A percentile compares a stretch with the other conserved stretches of the same genome.
phyloP scores from a whole-genome alignment of 1,284 basidiomycete species.

The Microbotryomycetes sp. region DNA sequence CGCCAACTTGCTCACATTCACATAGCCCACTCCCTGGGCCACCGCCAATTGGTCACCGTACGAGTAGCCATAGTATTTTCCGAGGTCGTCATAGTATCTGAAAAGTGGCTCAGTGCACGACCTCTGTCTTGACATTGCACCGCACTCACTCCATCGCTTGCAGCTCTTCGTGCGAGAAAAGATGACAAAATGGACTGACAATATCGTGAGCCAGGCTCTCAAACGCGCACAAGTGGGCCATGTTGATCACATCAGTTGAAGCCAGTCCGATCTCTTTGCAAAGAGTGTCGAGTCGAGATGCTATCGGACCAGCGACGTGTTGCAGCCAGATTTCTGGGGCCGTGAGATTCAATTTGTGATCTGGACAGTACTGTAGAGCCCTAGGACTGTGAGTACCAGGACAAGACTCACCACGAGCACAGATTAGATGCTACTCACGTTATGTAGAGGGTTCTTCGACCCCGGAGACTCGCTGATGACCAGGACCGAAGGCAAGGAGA shows the following conservation, averaged over 20 bases:
- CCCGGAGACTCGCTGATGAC: neutral
- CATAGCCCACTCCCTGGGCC: neutral
- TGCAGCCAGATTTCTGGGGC: slow-evolving; percentile 8
- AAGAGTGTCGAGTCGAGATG: neutral
- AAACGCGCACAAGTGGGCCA: slow-evolving; percentile 71
- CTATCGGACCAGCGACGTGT: slow-evolving; percentile 1
- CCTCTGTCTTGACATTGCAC: neutral
- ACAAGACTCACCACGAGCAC: no score
- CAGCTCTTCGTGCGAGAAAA: slow-evolving; percentile 59
- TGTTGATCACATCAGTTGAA: slow-evolving; percentile 52
- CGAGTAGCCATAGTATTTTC: slow-evolving; percentile 59
- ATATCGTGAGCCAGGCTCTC: slow-evolving; percentile 45
- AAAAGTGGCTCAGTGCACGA: neutral
- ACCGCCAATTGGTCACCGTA: slow-evolving; percentile 22
- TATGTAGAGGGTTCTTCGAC: neutral
- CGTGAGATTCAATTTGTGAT: neutral
- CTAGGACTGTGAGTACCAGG: no score
- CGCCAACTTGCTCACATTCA: neutral
- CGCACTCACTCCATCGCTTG: slow-evolving; percentile 49
- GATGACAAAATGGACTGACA: slow-evolving; percentile 61
- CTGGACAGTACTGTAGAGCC: neutral
- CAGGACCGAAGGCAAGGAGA: neutral
- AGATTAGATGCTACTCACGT: neutral
- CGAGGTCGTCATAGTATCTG: slow-evolving; percentile 54
- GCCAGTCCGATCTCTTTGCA: slow-evolving; percentile 43